A percentile compares a stretch with the other conserved stretches of the same genome.
Evolutionary conservation across 2,329 filamentous ascomycete species (phyloP).

Genomic region (Penicillium sclerotigenum): DNA sequence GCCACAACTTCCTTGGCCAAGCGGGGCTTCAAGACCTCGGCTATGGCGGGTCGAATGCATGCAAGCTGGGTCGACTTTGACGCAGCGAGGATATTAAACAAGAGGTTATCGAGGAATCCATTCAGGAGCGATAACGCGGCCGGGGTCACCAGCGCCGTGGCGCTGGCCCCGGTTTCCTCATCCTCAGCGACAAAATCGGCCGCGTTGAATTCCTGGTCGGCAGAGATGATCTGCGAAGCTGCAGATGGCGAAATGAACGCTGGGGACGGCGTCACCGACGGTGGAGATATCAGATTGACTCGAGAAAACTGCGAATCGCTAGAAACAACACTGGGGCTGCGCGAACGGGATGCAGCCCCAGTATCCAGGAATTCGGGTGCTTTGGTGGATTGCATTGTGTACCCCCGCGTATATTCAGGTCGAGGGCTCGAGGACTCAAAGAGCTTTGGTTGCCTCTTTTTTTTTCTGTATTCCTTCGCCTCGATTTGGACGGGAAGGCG

Average conservation of each 20-base stretch:
- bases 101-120: slow-evolving; percentile 85
- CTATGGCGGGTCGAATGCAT: slow-evolving; percentile 74
- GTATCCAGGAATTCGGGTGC: slow-evolving; percentile 32
- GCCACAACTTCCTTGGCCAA: slow-evolving; percentile 80
- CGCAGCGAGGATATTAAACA: slow-evolving; percentile 82
- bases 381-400: slow-evolving; percentile 33
- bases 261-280: slow-evolving; percentile 70
- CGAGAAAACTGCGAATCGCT: slow-evolving; percentile 36
- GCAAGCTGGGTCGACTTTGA: slow-evolving; percentile 74
- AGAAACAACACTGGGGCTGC: slow-evolving; percentile 41
- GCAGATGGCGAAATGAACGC: slow-evolving; percentile 85
- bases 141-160: slow-evolving; percentile 69
- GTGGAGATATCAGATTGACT: slow-evolving; percentile 58
- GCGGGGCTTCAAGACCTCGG: slow-evolving; percentile 82
- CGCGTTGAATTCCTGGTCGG: slow-evolving; percentile 74
- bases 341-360: slow-evolving; percentile 33
- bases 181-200: slow-evolving; percentile 68
- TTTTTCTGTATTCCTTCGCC: slow-evolving; percentile 5
- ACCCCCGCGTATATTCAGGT: slow-evolving; percentile 11
- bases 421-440: neutral
- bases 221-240: slow-evolving; percentile 86
- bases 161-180: slow-evolving; percentile 61
- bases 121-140: slow-evolving; percentile 78
- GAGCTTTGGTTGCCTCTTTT: neutral
- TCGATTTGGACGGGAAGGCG: slow-evolving; percentile 11